Conservation (phyloP, 331 rosid genomes). For the Ulmus americana region DNA sequence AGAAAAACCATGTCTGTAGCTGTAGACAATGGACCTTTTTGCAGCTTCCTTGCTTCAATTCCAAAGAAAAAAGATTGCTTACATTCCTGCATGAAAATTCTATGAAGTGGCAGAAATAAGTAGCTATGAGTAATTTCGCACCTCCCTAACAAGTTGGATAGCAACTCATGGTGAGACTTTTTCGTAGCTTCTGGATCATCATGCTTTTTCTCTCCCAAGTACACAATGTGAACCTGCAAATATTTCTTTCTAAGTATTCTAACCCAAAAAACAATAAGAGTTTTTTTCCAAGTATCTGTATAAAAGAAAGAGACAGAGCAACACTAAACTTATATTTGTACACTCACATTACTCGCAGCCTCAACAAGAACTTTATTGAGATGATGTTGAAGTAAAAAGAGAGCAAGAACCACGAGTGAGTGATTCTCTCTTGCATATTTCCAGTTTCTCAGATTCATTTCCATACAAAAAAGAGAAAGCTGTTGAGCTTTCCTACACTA, state of each 20-base stretch:
- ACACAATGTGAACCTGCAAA: constrained; percentile 58
- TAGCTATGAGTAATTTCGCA: constrained; percentile 8
- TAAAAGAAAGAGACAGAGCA: constrained; percentile 4
- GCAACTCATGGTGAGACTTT: constrained; percentile 45
- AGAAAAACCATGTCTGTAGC: constrained; percentile 72
- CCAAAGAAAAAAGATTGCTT: constrained; percentile 17
- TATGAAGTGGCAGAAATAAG: neutral
- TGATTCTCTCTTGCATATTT: constrained; percentile 28
- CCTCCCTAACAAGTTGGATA: constrained; percentile 63
- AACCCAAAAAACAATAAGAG: no score
- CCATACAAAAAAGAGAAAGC: constrained; percentile 25
- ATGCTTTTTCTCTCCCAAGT: constrained; percentile 49
- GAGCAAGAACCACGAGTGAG: constrained; percentile 33
- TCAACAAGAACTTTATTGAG: constrained; percentile 32
- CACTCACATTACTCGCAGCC: constrained; percentile 46
- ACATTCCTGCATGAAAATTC: constrained; percentile 1
- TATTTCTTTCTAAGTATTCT: neutral
- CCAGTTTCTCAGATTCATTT: constrained; percentile 34
- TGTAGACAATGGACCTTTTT: constrained; percentile 50
- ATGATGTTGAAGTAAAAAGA: constrained; percentile 38
- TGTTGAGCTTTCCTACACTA: constrained; percentile 20
- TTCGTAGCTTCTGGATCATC: constrained; percentile 45
- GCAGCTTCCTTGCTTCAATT: constrained; percentile 64
- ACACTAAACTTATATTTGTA: neutral
- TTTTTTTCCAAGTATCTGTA: constrained; percentile 10